Conservation (phyloP, 2,329 filamentous ascomycete species). For the Pseudogymnoascus sp. region DNA sequence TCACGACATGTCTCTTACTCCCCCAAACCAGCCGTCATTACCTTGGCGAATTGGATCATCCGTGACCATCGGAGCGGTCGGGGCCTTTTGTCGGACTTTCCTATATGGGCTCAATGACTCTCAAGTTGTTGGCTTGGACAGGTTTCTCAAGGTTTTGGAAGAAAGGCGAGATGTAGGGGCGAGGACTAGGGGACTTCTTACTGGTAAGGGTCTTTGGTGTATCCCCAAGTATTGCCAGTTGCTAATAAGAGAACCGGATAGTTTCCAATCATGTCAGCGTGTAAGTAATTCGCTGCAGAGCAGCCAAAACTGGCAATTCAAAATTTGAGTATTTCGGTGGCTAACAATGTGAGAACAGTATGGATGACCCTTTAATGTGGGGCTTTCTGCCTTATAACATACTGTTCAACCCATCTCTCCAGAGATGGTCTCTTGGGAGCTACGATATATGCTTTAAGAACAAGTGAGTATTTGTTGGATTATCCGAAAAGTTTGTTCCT, state of each 20-base stretch:
- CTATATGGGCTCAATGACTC: constrained; percentile 67
- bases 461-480: constrained; percentile 46
- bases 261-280: constrained; percentile 86
- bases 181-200: constrained; percentile 72
- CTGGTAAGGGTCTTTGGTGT: constrained; percentile 49
- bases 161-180: constrained; percentile 57
- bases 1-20: neutral
- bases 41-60: constrained; percentile 70
- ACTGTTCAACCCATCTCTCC: constrained; percentile 62
- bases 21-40: constrained; percentile 44
- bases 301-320: neutral
- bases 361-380: constrained; percentile 95
- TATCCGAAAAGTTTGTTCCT: neutral
- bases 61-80: constrained; percentile 66
- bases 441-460: constrained; percentile 94
- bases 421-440: constrained; percentile 84
- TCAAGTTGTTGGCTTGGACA: constrained; percentile 68
- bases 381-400: constrained; percentile 74
- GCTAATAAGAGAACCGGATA: constrained; percentile 29
- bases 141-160: constrained; percentile 70
- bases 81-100: constrained; percentile 65
- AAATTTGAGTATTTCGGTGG: neutral
- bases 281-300: constrained; percentile 51
- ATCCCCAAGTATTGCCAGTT: constrained; percentile 8
- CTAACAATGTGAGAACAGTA: constrained; percentile 42